Conservation (phyloP, 169 alveolate species). For the Eimeria sp. region DNA sequence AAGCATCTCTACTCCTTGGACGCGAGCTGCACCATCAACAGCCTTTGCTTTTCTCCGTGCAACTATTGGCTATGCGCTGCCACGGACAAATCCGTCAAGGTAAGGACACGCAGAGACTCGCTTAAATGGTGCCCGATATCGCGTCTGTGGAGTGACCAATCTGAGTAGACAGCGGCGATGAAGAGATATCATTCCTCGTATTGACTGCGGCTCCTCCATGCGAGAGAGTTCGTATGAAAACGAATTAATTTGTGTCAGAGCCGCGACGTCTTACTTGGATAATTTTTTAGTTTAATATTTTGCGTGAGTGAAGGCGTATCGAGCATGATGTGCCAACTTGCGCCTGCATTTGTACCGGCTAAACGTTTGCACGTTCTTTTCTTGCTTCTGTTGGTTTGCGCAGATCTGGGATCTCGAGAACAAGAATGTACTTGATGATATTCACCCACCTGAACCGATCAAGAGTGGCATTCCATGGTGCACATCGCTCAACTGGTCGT, state of each 20-base stretch:
- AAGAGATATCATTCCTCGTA: slow-evolving; percentile 79
- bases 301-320: neutral
- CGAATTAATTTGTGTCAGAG: neutral
- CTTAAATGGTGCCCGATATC: neutral
- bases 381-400: neutral
- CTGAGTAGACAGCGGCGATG: slow-evolving; percentile 13
- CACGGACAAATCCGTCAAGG: slow-evolving; percentile 96
- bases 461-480: slow-evolving; percentile 97
- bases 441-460: slow-evolving; percentile 93
- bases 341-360: neutral
- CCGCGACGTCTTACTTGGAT: neutral
- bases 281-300: neutral
- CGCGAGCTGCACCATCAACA: slow-evolving; percentile 96
- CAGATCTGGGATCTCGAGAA: slow-evolving; percentile 97
- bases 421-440: slow-evolving; percentile 95
- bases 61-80: slow-evolving; percentile 98
- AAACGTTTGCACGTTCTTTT: neutral
- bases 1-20: slow-evolving; percentile 96
- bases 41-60: slow-evolving; percentile 98
- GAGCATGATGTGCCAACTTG: neutral
- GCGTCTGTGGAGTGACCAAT: neutral
- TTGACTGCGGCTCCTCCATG: slow-evolving; percentile 53
- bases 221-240: slow-evolving; percentile 34
- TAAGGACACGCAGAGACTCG: slow-evolving; percentile 22
- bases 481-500: slow-evolving; percentile 97